These are phyloP conservation scores for Talaromyces sp. DNA, from an alignment of 2,329 filamentous ascomycete species.

Conservation along the genomic window DNA sequence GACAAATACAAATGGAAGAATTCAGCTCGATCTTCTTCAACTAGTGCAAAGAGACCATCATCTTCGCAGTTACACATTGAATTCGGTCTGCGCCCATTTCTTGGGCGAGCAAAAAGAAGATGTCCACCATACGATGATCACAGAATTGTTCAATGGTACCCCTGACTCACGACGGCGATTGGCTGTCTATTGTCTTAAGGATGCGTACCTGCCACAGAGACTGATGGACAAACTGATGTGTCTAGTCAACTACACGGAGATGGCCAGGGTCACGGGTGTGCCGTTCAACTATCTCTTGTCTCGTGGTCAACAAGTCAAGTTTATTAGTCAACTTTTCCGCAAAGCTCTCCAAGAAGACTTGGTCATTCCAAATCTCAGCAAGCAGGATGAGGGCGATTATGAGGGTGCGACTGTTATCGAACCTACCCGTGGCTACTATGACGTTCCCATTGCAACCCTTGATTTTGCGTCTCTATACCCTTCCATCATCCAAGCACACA, in stretches of 20 bases:
- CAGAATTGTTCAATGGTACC: slow-evolving; percentile 93
- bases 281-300: slow-evolving; percentile 92
- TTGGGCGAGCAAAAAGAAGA: slow-evolving; percentile 97
- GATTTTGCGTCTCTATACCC: slow-evolving; percentile 99
- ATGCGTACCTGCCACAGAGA: slow-evolving; percentile 89
- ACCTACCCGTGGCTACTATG: slow-evolving; percentile 86
- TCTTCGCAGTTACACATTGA: slow-evolving; percentile 90
- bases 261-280: slow-evolving; percentile 98
- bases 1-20: slow-evolving; percentile 88
- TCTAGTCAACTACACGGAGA: slow-evolving; percentile 98
- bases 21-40: slow-evolving; percentile 92
- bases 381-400: slow-evolving; percentile 79
- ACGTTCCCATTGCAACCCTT: slow-evolving; percentile 89
- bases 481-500: slow-evolving; percentile 98
- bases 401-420: slow-evolving; percentile 98
- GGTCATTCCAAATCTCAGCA: slow-evolving; percentile 80
- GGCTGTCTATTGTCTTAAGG: slow-evolving; percentile 94
- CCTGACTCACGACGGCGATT: slow-evolving; percentile 84
- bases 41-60: slow-evolving; percentile 92
- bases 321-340: slow-evolving; percentile 93
- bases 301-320: slow-evolving; percentile 93
- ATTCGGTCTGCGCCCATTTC: slow-evolving; percentile 93
- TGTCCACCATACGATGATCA: slow-evolving; percentile 99
- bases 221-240: slow-evolving; percentile 97
- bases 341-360: slow-evolving; percentile 90